Base-by-base conservation (phyloP, 2,329 filamentous ascomycete genomes). In the Lachnellula arida region DNA sequence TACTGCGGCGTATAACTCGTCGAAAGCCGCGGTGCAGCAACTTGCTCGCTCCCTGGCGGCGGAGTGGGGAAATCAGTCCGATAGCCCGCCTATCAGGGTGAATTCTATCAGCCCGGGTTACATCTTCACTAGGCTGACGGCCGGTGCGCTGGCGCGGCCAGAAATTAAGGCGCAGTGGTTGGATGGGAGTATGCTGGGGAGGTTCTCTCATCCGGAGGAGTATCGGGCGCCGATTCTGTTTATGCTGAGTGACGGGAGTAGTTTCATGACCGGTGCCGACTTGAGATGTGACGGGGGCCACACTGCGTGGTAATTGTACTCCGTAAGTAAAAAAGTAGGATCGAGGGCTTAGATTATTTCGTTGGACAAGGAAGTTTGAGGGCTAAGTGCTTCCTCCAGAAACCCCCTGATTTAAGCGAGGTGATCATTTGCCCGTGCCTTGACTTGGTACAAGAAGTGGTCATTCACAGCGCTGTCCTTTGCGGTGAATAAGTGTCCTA, bases 101-200 rank as follows among this genome's bases (percentile, higher is more conserved):
- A 87, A 87, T 76, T 80, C 76, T 69, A 80, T 86, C 70, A 85
- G 82, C 5, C 84, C 83, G 6, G 84, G 84, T 48, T 86, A 86
- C 73, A 86, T 86, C 64, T 81, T 84, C 71, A 87, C 83, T 23
- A 82, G 81, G 59, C 74, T 86, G 51, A 84, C 80, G 57, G 81
- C 84, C 72, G 85, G 85, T 65, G 81, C 94, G 42, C 92, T 85
- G 42, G 74, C 77, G 55, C 70, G 82, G 73, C 89, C 90, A 0
- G 72, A 82, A 53, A 72, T 71, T 2, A 78, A 82, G 73, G 69
- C 81, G 57, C 68, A 81, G 43, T 82, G 80, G 80, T 72, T 77
- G 65, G 75, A 71, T 28, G 81, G 81, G 78, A 82, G 81, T 60
- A 80, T 80, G 11, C 72, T 82, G 71, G 77, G 77, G 40, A 78